These are phyloP conservation scores for Leccinum barrowsii DNA, from an alignment of 768 basidiomycete species.

Conservation along the genomic window DNA sequence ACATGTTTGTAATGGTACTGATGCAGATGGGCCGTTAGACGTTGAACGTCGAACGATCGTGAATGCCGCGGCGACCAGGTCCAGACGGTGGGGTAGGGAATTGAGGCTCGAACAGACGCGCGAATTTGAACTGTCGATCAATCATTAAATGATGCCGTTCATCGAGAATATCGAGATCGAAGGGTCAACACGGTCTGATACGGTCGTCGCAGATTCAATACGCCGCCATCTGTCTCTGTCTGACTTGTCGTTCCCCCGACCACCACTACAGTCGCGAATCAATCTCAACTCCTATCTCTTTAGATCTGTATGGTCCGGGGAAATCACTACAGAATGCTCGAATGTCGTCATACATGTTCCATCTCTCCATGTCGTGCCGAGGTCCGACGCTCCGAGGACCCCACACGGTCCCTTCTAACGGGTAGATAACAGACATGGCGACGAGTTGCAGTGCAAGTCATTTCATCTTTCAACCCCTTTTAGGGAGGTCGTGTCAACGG, in stretches of 20 bases:
- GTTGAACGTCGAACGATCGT: not conserved
- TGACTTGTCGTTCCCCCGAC: not conserved
- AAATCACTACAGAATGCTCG: not conserved
- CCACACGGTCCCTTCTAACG: not conserved
- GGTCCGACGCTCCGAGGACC: not conserved
- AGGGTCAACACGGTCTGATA: slow-evolving; percentile 1
- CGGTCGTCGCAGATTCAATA: not conserved
- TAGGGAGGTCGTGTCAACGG: not conserved
- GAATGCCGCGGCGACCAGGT: not conserved
- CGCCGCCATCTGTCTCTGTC: not conserved
- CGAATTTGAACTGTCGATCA: not conserved
- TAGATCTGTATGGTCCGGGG: not conserved
- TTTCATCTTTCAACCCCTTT: not conserved
- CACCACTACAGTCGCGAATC: not conserved
- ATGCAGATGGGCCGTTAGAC: not conserved
- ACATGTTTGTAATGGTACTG: not conserved
- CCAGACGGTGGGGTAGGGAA: not conserved
- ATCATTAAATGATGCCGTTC: slow-evolving; percentile 2
- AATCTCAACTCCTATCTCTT: not conserved
- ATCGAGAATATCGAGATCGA: not conserved
- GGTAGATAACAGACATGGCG: not conserved
- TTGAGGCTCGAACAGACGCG: not conserved
- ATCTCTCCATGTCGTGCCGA: not conserved
- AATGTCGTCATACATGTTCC: not conserved
- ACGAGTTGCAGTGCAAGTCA: not conserved